Evolutionary conservation across 2,329 filamentous ascomycete genomes (phyloP), one percentile per base, ranked within the genome.

Genomic region (Trichoderma sp.): DNA sequence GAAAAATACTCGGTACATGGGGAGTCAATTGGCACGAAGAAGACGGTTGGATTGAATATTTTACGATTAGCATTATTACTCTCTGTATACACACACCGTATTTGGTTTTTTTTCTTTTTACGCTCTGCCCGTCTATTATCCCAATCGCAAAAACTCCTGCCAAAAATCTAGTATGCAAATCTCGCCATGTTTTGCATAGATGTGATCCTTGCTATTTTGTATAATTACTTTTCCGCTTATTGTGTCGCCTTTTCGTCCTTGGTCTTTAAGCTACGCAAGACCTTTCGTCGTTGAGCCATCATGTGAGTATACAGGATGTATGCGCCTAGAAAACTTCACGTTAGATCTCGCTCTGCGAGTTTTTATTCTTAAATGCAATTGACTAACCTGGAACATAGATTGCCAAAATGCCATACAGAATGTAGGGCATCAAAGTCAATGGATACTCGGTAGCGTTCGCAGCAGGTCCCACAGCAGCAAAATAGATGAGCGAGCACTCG

Each of bases 241-340:
- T 84, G 80, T 12, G 76, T 77, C 73, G 83, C 83, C 79, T 87
- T 85, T 61, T 77, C 77, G 62, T 83, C 79, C 75, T 84, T 78
- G 32, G 80, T 77, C 82, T 87, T 88, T 78, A 90, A 88, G 53
- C 86, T 88, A 70, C 89, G 88, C 84, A 94, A 85, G 69, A 95
- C 89, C 87, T 94, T 97, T 75, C 89, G 87, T 76, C 95, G 87
- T 87, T 99, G 96, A 73, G 87, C 86, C 86, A 98, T 93, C 96
- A 99, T 98, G 82, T 99, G 93, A 26, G 93, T 94, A 80, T 96
- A 98, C 72, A 98, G 83, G 71, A 97, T 88, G 78, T 96, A 97
- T 4, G 93, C 78, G 84, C 93, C 92, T 84, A 26, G 1, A 47
- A 69, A 70, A 64, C 64, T 14, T 39, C 15, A 24, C 14, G 66